A percentile compares a stretch with the other conserved stretches of the same genome.
Evolutionary conservation across 441 rosid genomes (phyloP).

Genomic region (Brassica hybrid): DNA sequence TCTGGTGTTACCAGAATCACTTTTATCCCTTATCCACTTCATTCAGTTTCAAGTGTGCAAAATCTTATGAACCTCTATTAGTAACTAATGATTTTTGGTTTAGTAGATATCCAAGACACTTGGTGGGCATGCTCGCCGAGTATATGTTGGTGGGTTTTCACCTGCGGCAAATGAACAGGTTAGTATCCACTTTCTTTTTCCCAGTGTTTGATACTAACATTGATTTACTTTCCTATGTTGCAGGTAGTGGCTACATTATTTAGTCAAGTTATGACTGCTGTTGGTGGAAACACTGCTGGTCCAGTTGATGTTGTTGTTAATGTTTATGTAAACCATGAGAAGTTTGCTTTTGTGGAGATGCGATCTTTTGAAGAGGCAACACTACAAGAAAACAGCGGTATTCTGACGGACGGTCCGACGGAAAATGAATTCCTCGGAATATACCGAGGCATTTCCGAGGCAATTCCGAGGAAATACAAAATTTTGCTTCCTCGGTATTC

Average conservation of each 20-base stretch:
- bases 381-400: no score
- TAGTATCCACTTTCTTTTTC: neutral
- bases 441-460: no score
- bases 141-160: neutral
- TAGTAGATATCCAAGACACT: neutral
- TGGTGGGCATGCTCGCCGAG: neutral
- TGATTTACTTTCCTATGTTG: constrained; percentile 36
- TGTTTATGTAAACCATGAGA: constrained; percentile 94
- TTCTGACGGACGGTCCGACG: no score
- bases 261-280: constrained; percentile 95
- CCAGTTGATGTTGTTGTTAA: constrained; percentile 99
- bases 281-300: constrained; percentile 97
- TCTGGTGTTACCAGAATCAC: constrained; percentile 53
- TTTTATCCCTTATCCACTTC: constrained; percentile 67
- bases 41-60: constrained; percentile 68
- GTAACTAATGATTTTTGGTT: neutral
- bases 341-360: constrained; percentile 99
- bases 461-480: no score
- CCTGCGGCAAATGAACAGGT: neutral
- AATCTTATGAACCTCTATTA: neutral
- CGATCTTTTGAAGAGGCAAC: constrained; percentile 99
- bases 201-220: neutral
- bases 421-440: no score
- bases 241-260: constrained; percentile 91
- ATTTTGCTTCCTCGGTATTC: no score